Conservation (phyloP, 2,329 filamentous ascomycete genomes). For the Aspergillus eucalypticola region DNA sequence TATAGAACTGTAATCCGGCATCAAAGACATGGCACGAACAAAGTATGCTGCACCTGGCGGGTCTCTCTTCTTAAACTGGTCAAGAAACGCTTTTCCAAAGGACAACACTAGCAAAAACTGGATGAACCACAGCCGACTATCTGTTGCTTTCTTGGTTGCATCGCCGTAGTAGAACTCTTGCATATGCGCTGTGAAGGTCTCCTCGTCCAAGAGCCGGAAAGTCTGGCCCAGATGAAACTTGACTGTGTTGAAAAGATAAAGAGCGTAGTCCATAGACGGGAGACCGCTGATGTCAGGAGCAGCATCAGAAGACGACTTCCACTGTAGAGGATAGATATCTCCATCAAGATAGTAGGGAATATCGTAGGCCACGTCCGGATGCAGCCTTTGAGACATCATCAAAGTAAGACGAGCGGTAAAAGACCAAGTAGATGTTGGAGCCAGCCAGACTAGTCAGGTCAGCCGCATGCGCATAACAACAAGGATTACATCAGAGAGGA, state of each 20-base stretch:
- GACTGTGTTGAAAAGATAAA: conserved; percentile 31
- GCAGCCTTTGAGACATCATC: conserved; percentile 24
- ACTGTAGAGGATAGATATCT: conserved; percentile 31
- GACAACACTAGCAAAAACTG: conserved; percentile 22
- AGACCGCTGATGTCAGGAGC: conserved; percentile 35
- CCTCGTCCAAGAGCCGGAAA: conserved; percentile 40
- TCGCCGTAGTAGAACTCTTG: conserved; percentile 31
- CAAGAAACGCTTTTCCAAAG: conserved; percentile 22
- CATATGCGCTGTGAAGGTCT: conserved; percentile 29
- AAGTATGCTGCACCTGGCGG: conserved; percentile 18
- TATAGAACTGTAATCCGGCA: conserved; percentile 39
- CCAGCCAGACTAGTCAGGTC: conserved; percentile 23
- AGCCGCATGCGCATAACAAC: neutral
- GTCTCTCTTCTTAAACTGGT: conserved; percentile 8
- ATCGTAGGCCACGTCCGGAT: conserved; percentile 30
- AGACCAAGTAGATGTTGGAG: conserved; percentile 27
- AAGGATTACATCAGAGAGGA: neutral
- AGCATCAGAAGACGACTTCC: conserved; percentile 17
- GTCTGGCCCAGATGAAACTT: conserved; percentile 44
- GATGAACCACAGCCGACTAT: conserved; percentile 28
- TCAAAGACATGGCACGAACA: conserved; percentile 31
- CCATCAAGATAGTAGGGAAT: conserved; percentile 25
- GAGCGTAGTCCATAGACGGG: conserved; percentile 32
- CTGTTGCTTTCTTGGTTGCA: conserved; percentile 18
- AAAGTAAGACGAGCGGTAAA: conserved; percentile 24